phyloP scores from a whole-genome alignment of 305 asterid genomes.

The Striga hermonthica region DNA sequence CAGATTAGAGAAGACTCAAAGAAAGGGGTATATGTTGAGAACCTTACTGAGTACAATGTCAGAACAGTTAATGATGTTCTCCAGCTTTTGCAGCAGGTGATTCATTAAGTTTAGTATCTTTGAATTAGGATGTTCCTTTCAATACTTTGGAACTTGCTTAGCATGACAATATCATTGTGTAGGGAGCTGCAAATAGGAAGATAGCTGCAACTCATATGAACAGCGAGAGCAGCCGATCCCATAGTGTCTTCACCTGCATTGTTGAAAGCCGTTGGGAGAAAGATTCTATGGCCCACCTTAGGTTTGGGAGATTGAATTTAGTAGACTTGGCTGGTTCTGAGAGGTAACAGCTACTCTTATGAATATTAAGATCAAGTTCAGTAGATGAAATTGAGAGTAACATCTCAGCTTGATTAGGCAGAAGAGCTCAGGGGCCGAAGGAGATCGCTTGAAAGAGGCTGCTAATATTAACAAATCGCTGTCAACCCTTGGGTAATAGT shows the following conservation, averaged over 20 bases:
- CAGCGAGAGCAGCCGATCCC: conserved; percentile 87
- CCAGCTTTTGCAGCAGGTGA: conserved; percentile 69
- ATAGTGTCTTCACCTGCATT: conserved; percentile 81
- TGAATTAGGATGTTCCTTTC: conserved; percentile 4
- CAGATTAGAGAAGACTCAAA: conserved; percentile 81
- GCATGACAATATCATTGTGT: conserved; percentile 32
- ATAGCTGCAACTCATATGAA: conserved; percentile 81
- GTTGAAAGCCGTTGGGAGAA: conserved; percentile 84
- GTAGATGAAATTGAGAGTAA: conserved; percentile 21
- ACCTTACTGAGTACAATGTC: conserved; percentile 65
- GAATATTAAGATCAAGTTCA: conserved; percentile 27
- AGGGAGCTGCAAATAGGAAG: conserved; percentile 86
- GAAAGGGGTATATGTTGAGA: conserved; percentile 85
- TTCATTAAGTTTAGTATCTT: conserved; percentile 33
- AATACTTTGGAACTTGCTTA: conserved; percentile 24
- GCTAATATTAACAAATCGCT: conserved; percentile 82
- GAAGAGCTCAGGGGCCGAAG: conserved; percentile 88
- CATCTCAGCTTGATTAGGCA: conserved; percentile 48
- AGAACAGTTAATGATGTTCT: conserved; percentile 63
- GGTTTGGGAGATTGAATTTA: conserved; percentile 78
- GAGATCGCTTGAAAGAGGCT: conserved; percentile 87
- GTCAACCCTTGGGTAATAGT: conserved; percentile 77
- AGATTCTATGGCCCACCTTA: conserved; percentile 68
- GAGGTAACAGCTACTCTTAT: conserved; percentile 46
- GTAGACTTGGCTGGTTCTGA: conserved; percentile 94